These are phyloP conservation scores for Camellia oleifera DNA, from an alignment of 179 eudicot genomes.

Conservation along the genomic window DNA sequence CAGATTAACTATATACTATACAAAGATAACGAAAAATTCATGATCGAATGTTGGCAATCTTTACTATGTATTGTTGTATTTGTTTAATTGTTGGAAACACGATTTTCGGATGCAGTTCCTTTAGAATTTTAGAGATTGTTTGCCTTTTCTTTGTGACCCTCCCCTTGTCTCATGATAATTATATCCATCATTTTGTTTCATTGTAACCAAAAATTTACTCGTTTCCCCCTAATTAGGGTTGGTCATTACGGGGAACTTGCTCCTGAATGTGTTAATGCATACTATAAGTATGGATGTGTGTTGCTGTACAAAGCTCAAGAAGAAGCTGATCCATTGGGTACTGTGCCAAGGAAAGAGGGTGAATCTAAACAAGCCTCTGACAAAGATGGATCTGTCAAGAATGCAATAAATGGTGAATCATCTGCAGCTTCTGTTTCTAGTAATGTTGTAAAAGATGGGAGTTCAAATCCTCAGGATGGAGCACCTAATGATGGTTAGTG, in stretches of 20 bases:
- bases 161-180: neutral
- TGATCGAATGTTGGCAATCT: neutral
- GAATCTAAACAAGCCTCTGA: slow-evolving; percentile 47
- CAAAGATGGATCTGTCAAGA: slow-evolving; percentile 45
- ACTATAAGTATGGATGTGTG: slow-evolving; percentile 82
- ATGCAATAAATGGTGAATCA: slow-evolving; percentile 42
- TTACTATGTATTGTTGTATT: neutral
- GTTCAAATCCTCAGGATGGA: slow-evolving; percentile 37
- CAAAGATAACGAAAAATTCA: too few species aligned
- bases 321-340: slow-evolving; percentile 84
- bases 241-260: slow-evolving; percentile 87
- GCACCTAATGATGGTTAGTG: slow-evolving; percentile 48
- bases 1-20: neutral
- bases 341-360: slow-evolving; percentile 78
- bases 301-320: slow-evolving; percentile 92
- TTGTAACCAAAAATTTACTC: neutral
- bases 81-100: neutral
- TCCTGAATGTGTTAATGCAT: slow-evolving; percentile 74
- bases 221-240: slow-evolving; percentile 43
- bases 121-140: neutral
- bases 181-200: neutral
- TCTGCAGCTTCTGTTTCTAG: slow-evolving; percentile 57
- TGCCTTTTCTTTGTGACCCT: neutral
- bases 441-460: slow-evolving; percentile 38
- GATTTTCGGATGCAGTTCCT: neutral